These are phyloP conservation scores for Hyphopichia pseudoburtonii DNA, from an alignment of 1,139 yeast species.

Conservation along the genomic window DNA sequence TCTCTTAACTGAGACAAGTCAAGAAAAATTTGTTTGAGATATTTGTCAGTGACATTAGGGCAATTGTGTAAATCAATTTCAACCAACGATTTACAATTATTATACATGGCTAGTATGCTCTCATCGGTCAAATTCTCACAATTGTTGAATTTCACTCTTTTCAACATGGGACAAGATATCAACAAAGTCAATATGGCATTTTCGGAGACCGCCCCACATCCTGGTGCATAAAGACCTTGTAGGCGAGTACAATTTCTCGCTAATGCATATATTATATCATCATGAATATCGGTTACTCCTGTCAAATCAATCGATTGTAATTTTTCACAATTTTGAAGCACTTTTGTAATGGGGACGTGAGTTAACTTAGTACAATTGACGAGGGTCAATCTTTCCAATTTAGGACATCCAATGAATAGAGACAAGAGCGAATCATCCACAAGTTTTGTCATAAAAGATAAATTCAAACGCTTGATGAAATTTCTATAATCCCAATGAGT, in stretches of 20 bases:
- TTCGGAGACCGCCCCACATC: constrained; percentile 70
- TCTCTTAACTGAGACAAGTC: constrained; percentile 75
- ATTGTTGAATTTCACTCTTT: constrained; percentile 79
- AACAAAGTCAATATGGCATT: constrained; percentile 63
- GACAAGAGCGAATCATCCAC: constrained; percentile 62
- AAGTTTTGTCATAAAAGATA: constrained; percentile 69
- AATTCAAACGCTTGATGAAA: constrained; percentile 76
- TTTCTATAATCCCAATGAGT: constrained; percentile 74
- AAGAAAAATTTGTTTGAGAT: constrained; percentile 61
- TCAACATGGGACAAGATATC: constrained; percentile 67
- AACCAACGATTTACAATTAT: constrained; percentile 73
- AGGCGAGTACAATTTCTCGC: constrained; percentile 72
- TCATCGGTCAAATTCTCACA: constrained; percentile 67
- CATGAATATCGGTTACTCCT: constrained; percentile 69
- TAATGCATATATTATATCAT: constrained; percentile 67
- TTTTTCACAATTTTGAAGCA: constrained; percentile 63
- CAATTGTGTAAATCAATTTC: constrained; percentile 90
- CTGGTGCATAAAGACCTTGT: constrained; percentile 90
- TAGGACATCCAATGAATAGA: constrained; percentile 65
- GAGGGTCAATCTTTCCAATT: constrained; percentile 81
- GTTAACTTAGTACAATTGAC: constrained; percentile 75
- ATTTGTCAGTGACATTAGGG: constrained; percentile 64
- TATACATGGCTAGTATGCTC: constrained; percentile 63
- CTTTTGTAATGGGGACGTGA: constrained; percentile 58
- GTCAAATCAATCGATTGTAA: constrained; percentile 88